Conservation (phyloP, 345 rosid species). For the Pugionium dolabratum region DNA sequence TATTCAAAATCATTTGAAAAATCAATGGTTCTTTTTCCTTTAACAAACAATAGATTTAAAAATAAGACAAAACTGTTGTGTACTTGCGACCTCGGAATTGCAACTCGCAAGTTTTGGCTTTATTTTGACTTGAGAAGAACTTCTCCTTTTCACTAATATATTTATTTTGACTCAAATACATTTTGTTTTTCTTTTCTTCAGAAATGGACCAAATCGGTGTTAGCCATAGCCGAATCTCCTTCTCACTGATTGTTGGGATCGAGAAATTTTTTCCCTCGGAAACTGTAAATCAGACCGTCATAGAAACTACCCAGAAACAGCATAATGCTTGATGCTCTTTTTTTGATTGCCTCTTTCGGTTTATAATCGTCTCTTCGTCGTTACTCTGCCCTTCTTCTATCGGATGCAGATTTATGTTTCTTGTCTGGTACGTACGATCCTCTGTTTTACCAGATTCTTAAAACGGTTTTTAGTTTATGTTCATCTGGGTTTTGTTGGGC, state of each 20-base stretch:
- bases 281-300: constrained; percentile 23
- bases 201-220: constrained; percentile 7
- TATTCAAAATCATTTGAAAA: constrained; percentile 22
- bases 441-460: constrained; percentile 16
- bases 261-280: constrained; percentile 20
- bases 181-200: neutral
- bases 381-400: neutral
- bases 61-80: constrained; percentile 21
- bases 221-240: constrained; percentile 34
- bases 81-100: constrained; percentile 33
- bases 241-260: constrained; percentile 36
- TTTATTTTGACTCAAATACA: neutral
- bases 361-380: constrained; percentile 10
- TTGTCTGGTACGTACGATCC: constrained; percentile 19
- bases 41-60: neutral
- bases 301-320: constrained; percentile 37
- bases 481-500: constrained; percentile 1
- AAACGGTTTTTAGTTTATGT: constrained; percentile 1
- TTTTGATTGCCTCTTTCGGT: constrained; percentile 5
- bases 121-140: constrained; percentile 39
- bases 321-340: constrained; percentile 26
- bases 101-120: constrained; percentile 40
- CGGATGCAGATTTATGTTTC: constrained; percentile 24
- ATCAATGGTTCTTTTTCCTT: too few species aligned
- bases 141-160: constrained; percentile 20